Evolutionary conservation across 164 flowering plant species (phyloP).

Genomic region (Vitis labrusca): DNA sequence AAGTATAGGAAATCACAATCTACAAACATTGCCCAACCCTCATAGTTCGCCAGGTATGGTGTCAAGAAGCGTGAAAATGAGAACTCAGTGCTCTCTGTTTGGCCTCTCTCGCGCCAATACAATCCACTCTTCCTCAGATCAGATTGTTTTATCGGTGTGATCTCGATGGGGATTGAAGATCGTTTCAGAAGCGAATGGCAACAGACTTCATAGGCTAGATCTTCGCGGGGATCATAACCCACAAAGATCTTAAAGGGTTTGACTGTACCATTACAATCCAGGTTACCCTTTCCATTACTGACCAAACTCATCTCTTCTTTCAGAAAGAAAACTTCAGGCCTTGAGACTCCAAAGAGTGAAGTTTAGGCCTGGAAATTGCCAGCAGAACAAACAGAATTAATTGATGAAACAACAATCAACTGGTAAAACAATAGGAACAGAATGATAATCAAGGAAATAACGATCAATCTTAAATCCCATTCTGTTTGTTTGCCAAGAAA

Average conservation of each 20-base stretch:
- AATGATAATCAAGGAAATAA: too few relatives aligned
- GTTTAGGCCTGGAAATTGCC: too few relatives aligned
- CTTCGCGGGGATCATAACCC: conserved; percentile 90
- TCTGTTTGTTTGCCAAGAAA: too few relatives aligned
- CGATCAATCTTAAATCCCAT: too few relatives aligned
- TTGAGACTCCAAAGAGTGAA: too few relatives aligned
- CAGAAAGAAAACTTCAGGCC: too few relatives aligned
- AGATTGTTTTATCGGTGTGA: conserved; percentile 69
- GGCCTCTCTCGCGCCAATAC: conserved; percentile 80
- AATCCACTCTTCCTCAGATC: conserved; percentile 65
- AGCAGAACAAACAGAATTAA: too few relatives aligned
- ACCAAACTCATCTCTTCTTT: conserved; percentile 11
- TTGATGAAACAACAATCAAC: too few relatives aligned
- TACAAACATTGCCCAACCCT: conserved; percentile 96
- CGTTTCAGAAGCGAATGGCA: conserved; percentile 66
- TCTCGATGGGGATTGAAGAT: conserved; percentile 75
- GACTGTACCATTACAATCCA: conserved; percentile 24
- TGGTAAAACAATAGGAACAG: too few relatives aligned
- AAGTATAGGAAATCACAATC: conserved; percentile 92
- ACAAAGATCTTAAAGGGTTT: conserved; percentile 77
- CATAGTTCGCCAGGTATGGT: conserved; percentile 65
- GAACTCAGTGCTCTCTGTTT: conserved; percentile 91
- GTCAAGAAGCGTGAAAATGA: conserved; percentile 82
- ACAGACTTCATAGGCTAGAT: conserved; percentile 82
- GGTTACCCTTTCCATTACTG: conserved; percentile 16